These are phyloP conservation scores for Colletotrichum brevisporum DNA, from an alignment of 2,329 filamentous ascomycete genomes.

Conservation along the genomic window DNA sequence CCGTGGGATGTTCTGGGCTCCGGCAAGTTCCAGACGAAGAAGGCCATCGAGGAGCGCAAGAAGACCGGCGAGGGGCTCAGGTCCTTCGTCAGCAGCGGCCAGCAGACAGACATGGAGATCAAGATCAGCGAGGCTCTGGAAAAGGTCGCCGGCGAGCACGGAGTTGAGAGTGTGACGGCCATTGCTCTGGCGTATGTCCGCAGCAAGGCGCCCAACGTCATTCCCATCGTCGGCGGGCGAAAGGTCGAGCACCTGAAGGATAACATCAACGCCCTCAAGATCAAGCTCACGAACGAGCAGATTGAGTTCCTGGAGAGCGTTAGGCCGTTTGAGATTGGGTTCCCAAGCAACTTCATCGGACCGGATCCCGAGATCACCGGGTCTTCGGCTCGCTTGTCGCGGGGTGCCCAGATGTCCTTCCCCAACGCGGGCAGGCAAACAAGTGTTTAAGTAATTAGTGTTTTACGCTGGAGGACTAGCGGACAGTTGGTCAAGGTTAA, in stretches of 20 bases:
- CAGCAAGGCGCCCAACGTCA: slow-evolving; percentile 66
- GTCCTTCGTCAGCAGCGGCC: slow-evolving; percentile 43
- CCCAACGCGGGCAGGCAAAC: slow-evolving; percentile 30
- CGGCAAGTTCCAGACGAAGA: slow-evolving; percentile 63
- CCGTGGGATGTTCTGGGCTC: slow-evolving; percentile 74
- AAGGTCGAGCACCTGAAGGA: slow-evolving; percentile 66
- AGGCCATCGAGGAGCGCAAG: slow-evolving; percentile 50
- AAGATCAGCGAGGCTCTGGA: slow-evolving; percentile 71
- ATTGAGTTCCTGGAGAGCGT: slow-evolving; percentile 68
- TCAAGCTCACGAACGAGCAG: slow-evolving; percentile 66
- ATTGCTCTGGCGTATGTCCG: slow-evolving; percentile 69
- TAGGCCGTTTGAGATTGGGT: slow-evolving; percentile 68
- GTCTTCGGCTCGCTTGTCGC: slow-evolving; percentile 15
- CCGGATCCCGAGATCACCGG: slow-evolving; percentile 44
- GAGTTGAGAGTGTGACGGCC: slow-evolving; percentile 69
- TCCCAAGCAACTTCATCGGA: slow-evolving; percentile 62
- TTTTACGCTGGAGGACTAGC: background rate
- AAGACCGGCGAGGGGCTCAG: slow-evolving; percentile 56
- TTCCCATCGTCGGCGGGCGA: slow-evolving; percentile 67
- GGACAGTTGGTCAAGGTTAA: too few species aligned
- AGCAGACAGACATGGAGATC: slow-evolving; percentile 62
- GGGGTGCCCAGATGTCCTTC: slow-evolving; percentile 33
- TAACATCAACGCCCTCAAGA: slow-evolving; percentile 69
- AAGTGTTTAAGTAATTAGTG: background rate
- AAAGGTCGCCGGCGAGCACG: slow-evolving; percentile 70